A percentile compares a stretch with the other conserved stretches of the same genome.
Evolutionary conservation across 306 rosid genomes (phyloP).

Genomic region (Pueraria montana): DNA sequence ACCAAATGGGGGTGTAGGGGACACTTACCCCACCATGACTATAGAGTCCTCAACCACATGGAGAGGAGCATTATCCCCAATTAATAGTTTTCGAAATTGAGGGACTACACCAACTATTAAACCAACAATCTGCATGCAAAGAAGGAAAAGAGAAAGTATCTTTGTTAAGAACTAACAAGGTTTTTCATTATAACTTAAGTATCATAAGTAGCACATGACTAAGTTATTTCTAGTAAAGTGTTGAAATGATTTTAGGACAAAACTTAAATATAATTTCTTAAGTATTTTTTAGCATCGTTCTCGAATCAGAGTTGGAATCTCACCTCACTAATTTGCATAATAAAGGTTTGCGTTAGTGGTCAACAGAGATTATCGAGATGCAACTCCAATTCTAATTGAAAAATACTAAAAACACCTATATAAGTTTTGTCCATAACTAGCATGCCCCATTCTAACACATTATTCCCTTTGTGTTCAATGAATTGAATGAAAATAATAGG

Average conservation of each 20-base stretch:
- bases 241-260: neutral
- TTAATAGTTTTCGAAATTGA: conserved; percentile 38
- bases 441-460: neutral
- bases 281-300: no score
- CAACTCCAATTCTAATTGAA: neutral
- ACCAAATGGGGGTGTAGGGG: neutral
- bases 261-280: neutral
- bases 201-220: neutral
- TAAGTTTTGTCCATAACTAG: neutral
- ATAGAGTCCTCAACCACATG: conserved; percentile 50
- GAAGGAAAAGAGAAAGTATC: neutral
- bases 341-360: neutral
- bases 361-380: no score
- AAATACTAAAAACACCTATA: no score
- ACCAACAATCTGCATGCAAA: conserved; percentile 53
- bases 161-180: neutral
- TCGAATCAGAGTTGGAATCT: no score
- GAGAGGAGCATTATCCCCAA: conserved; percentile 51
- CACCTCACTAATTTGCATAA: neutral
- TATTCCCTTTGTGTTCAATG: neutral
- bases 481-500: neutral
- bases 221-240: neutral
- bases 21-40: conserved; percentile 57
- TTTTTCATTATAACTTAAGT: neutral
- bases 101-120: conserved; percentile 54